Percentiles rank a stretch among this genome's conserved stretches.
Evolutionary conservation across 371 early-diverging fungal species (phyloP).

Genomic region (Apophysomyces sp.): DNA sequence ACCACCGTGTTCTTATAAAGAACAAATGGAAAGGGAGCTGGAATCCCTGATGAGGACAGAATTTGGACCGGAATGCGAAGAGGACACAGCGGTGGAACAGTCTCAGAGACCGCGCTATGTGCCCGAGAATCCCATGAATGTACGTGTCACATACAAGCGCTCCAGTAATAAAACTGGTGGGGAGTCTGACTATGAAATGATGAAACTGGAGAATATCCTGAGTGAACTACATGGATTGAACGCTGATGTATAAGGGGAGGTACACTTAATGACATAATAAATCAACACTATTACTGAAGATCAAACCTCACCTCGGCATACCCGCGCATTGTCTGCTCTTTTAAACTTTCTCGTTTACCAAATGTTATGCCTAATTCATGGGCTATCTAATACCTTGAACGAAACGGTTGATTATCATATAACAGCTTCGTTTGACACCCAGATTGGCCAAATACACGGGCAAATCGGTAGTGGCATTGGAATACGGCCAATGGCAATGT

Average conservation of each 20-base stretch:
- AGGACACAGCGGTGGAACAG: not conserved
- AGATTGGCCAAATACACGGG: no score
- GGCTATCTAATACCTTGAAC: no score
- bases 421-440: no score
- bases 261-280: no score
- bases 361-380: no score
- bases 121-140: not conserved
- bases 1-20: not conserved
- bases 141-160: not conserved
- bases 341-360: no score
- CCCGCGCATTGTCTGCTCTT: no score
- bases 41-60: slow-evolving; percentile 1
- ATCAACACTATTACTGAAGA: no score
- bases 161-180: not conserved
- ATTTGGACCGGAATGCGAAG: not conserved
- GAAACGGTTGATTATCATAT: no score
- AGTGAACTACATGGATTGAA: not conserved
- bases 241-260: not conserved
- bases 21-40: slow-evolving; percentile 5
- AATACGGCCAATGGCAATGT: no score
- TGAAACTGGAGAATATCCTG: not conserved
- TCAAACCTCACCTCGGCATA: no score
- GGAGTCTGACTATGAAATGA: not conserved
- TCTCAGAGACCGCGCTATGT: not conserved
- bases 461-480: no score